Evolutionary conservation across 116 monocot genomes (phyloP).

Genomic region (Iris pallida): DNA sequence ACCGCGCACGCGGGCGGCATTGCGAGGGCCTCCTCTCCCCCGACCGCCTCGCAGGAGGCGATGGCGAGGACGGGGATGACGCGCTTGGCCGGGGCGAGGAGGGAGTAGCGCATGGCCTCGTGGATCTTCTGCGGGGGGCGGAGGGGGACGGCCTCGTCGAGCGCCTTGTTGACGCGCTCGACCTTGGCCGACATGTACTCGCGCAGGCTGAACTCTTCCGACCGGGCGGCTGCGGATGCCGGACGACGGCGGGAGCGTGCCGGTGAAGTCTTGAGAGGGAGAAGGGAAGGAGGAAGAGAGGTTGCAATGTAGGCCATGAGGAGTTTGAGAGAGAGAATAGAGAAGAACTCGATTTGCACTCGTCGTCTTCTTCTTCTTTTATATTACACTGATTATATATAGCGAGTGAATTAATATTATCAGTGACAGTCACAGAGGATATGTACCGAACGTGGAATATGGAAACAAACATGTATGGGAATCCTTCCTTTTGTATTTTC

Average conservation of each 20-base stretch:
- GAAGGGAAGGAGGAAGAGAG: background rate
- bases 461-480: too few relatives aligned
- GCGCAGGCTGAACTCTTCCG: background rate
- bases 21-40: background rate
- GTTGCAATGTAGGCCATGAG: too few relatives aligned
- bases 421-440: too few relatives aligned
- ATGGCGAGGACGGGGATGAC: constrained; percentile 6
- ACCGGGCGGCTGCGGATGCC: background rate
- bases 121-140: background rate
- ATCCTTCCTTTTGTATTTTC: too few relatives aligned
- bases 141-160: background rate
- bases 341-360: too few relatives aligned
- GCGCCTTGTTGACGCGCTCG: background rate
- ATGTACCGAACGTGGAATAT: too few relatives aligned
- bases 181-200: background rate
- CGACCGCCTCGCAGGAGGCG: background rate
- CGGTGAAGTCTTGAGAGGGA: too few relatives aligned
- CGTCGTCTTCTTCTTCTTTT: too few relatives aligned
- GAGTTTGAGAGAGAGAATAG: too few relatives aligned
- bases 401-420: too few relatives aligned
- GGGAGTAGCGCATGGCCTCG: background rate
- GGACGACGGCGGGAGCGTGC: background rate
- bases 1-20: constrained; percentile 12
- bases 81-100: constrained; percentile 10
- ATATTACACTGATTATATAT: too few relatives aligned